Percentiles rank a stretch among this genome's conserved stretches.
Evolutionary conservation across 1,284 basidiomycete genomes (phyloP).

Genomic region (Trametes pubescens): DNA sequence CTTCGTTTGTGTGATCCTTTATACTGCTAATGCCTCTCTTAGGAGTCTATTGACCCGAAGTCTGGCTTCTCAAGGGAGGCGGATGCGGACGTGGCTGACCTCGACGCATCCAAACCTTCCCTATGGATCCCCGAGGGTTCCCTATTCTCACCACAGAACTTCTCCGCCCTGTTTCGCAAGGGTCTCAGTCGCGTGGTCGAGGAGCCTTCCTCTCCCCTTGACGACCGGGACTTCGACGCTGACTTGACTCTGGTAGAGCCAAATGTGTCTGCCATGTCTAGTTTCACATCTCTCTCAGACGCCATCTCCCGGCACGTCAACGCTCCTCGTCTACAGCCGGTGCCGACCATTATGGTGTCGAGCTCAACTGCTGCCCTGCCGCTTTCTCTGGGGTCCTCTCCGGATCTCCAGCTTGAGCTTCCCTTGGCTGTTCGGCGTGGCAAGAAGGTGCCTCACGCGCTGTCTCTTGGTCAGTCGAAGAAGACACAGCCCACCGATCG

Average conservation of each 20-base stretch:
- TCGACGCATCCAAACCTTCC: constrained; percentile 16
- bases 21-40: constrained; percentile 24
- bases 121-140: constrained; percentile 64
- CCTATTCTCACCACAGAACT: constrained; percentile 51
- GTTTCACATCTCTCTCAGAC: not conserved
- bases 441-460: constrained; percentile 50
- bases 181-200: constrained; percentile 23
- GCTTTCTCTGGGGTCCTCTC: constrained; percentile 52
- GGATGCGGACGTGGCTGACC: constrained; percentile 37
- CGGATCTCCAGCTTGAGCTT: constrained; percentile 37
- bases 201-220: not conserved
- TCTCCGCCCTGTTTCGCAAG: constrained; percentile 44
- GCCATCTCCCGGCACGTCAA: not conserved
- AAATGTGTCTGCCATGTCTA: not conserved
- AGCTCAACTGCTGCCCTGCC: constrained; percentile 57
- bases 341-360: constrained; percentile 62
- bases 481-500: constrained; percentile 25
- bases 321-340: constrained; percentile 12
- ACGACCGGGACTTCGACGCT: constrained; percentile 2
- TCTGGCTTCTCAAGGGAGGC: constrained; percentile 55
- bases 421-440: constrained; percentile 63
- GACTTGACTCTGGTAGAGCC: constrained; percentile 8
- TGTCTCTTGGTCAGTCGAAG: constrained; percentile 44
- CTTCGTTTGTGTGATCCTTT: not conserved
- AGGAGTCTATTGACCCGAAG: constrained; percentile 44